These are phyloP conservation scores for Vitis labrusca DNA, from an alignment of 164 flowering plant genomes.

Conservation along the genomic window DNA sequence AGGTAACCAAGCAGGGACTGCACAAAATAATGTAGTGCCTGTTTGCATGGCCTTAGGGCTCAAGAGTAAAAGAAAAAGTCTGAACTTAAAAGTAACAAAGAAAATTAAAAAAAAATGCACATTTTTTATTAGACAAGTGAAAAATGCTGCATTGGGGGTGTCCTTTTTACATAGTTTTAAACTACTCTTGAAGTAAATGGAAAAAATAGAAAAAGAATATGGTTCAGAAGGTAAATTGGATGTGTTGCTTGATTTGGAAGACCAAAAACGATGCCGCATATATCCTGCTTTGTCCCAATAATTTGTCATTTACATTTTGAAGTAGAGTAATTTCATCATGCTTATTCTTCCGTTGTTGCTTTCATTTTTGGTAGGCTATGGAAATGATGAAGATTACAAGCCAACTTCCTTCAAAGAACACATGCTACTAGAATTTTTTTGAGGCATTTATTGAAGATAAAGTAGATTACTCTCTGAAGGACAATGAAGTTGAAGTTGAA, in stretches of 20 bases:
- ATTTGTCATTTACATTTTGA: neutral
- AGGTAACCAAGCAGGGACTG: constrained; percentile 36
- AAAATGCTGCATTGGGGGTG: too few species aligned
- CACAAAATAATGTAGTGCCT: neutral
- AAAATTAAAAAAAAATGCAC: too few species aligned
- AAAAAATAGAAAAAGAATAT: neutral
- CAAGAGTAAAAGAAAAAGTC: neutral
- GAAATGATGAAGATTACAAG: constrained; percentile 74
- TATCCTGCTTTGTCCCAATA: too few species aligned
- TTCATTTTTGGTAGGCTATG: constrained; percentile 63
- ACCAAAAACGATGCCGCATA: too few species aligned
- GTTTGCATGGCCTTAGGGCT: neutral
- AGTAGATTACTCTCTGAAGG: constrained; percentile 13
- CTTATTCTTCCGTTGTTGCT: neutral
- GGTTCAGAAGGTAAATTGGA: neutral
- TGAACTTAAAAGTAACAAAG: accelerated
- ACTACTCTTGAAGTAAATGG: neutral
- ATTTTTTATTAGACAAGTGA: too few species aligned
- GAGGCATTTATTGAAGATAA: constrained; percentile 68
- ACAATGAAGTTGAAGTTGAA: constrained; percentile 26
- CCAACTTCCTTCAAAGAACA: constrained; percentile 30
- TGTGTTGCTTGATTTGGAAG: too few species aligned
- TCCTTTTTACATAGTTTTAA: neutral
- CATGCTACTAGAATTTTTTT: constrained; percentile 63
- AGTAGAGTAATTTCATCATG: neutral